Conservation (phyloP, 108 stramenopile genomes). For the Nitzschia sp. region DNA sequence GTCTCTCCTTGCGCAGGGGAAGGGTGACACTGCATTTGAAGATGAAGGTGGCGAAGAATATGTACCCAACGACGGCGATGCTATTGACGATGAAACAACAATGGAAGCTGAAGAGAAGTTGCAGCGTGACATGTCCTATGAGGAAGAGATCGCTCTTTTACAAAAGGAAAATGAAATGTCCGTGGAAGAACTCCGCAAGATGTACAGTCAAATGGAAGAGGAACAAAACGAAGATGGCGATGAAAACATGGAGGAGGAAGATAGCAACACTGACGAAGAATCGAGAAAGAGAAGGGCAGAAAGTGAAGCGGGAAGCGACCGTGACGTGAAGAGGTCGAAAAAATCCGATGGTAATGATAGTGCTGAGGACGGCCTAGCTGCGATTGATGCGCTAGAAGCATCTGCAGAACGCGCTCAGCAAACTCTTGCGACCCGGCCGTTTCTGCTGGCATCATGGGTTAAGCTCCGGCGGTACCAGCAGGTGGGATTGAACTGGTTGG, state of each 20-base stretch:
- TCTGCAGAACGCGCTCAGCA: conserved; percentile 59
- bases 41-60: conserved; percentile 18
- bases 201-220: conserved; percentile 46
- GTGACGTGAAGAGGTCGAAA: conserved; percentile 4
- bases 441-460: conserved; percentile 72
- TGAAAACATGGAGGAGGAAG: conserved; percentile 6
- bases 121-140: conserved; percentile 66
- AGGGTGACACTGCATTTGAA: conserved; percentile 3
- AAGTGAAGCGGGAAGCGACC: not conserved
- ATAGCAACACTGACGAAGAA: not conserved
- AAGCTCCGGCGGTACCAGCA: conserved; percentile 95
- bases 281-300: conserved; percentile 1
- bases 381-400: conserved; percentile 44
- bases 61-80: conserved; percentile 4
- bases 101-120: conserved; percentile 71
- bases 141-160: conserved; percentile 62
- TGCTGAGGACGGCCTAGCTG: conserved; percentile 33
- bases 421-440: conserved; percentile 72
- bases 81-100: conserved; percentile 73
- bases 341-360: conserved; percentile 6
- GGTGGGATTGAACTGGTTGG: conserved; percentile 94
- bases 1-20: not conserved
- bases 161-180: conserved; percentile 75
- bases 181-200: conserved; percentile 63
- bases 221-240: conserved; percentile 53